A percentile compares a stretch with the other conserved stretches of the same genome.
Conservation (phyloP, 2,329 filamentous ascomycete genomes). For the Fonsecaea pedrosoi region DNA sequence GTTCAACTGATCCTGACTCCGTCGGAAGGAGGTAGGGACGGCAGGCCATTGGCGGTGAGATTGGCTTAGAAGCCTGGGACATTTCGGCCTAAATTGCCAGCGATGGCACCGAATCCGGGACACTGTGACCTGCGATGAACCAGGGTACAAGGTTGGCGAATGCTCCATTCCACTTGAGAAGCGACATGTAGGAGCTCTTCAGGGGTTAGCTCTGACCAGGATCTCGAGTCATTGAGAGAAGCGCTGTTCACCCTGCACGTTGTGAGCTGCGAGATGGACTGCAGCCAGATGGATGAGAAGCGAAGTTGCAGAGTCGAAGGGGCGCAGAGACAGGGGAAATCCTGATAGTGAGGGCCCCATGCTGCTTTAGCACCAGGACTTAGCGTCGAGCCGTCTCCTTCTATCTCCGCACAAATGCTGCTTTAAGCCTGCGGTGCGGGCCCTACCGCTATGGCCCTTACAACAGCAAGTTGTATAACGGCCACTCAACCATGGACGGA, state of each 20-base stretch:
- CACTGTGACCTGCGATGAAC: neutral
- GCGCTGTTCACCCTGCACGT: neutral
- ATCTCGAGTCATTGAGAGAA: neutral
- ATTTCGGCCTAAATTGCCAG: neutral
- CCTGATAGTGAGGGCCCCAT: neutral
- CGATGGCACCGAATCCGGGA: constrained; percentile 1
- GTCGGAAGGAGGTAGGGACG: neutral
- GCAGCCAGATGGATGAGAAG: constrained; percentile 4
- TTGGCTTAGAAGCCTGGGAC: neutral
- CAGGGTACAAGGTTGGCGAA: neutral
- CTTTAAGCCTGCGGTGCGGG: neutral
- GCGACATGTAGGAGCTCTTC: neutral
- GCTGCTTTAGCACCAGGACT: neutral
- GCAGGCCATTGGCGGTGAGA: constrained; percentile 3
- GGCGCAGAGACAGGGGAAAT: neutral
- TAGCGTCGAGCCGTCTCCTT: neutral
- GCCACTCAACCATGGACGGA: too few relatives aligned
- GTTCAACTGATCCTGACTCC: neutral
- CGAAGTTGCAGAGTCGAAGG: neutral
- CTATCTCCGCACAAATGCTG: neutral
- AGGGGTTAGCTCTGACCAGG: neutral
- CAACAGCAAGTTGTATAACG: neutral
- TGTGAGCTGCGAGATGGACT: constrained; percentile 2
- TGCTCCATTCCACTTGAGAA: neutral
- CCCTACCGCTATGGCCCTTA: neutral